Evolutionary conservation across 495 filamentous ascomycete species (phyloP), one percentile per base, ranked within the genome.

Genomic region (Podospora bellae-mahoneyi): DNA sequence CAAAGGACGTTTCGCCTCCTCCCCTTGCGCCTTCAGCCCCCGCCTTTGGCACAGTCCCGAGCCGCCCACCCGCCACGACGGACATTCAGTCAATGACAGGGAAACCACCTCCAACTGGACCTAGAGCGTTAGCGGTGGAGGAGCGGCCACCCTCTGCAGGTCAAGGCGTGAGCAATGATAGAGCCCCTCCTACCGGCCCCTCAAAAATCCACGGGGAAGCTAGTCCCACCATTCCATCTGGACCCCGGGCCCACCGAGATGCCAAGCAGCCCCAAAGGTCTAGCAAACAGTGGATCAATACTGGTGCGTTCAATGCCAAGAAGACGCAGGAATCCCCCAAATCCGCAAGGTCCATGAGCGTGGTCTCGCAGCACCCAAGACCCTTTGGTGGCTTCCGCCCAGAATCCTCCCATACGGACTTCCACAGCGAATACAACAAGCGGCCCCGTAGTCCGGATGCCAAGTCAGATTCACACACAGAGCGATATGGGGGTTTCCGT

Each of bases 11-110:
- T 72, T 84, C 91, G 23, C 89, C 92, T 13, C 92, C 92, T 19
- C 91, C 91, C n/a, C 82, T 91, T 61, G 89, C 90, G 53, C 91
- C 92, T 15, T 89, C 91, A 39, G 92, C 94, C 3, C 92, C 92
- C 19, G 90, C 91, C 2, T 94, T 96, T 81, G 91, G 91, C 13
- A 91, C 89, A 7, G 81, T 82, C 2, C 85, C 85, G 4, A 80
- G 79, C 48, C 77, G 81, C 44, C 72, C 81, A 34, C 64, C 78
- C 5, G 78, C 80, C 26, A 64, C 78, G 15, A 71, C 79, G 10
- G 76, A 80, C 56, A 73, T 83, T 61, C 71, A 65, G 60, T 78
- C 77, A n/a, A 70, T 74, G 18, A 82, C 79, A 26, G 78, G 81
- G 44, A 84, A 83, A 66, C 72, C 77, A 4, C 81, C 81, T 0